Evolutionary conservation across 75 land plant genomes (phyloP), one percentile per base, ranked within the genome.

Genomic region (Cryptomeria japonica): DNA sequence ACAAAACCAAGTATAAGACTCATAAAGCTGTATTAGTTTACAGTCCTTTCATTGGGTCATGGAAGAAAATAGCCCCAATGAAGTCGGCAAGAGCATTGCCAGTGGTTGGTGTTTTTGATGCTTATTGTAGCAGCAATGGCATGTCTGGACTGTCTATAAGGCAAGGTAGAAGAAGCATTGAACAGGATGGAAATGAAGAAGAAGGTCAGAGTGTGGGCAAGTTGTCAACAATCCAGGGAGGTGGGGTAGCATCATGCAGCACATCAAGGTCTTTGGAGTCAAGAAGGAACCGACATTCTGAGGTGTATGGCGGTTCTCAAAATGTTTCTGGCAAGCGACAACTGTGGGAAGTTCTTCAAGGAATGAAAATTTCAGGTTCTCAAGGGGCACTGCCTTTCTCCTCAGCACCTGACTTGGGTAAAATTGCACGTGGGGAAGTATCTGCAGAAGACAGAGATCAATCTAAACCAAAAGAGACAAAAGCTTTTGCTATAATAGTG

Each of bases 291-390:
- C 94, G 91, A 18, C 87, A 87, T 15, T 94, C 94, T 28, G 95
- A 94, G 88, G 95, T 95, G 28, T 94, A 94, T 90, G 90, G 93
- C 86, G 94, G 94, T 90, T 95, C 92, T 75, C 94, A 94, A 61
- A 90, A 92, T 61, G 90, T 92, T 37, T 94, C 95, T 46, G 41
- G 92, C 15, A 95, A 95, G 51, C 93, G 91, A 44, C 92, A 91
- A 85, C 55, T 80, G 37, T 86, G 89, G 56, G 88, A 92, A 84
- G 82, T 88, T 47, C 44, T 86, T 12, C 86, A 86, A 85, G 92
- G 88, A 78, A 88, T 77, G 87, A n/a, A 42, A 82, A 82, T 44
- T 22, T n/a, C 84, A 28, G 84, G 46, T 44, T 80, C 46, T 11
- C 47, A 44, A 28, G 31, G n/a, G 84, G 28, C 32, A 10, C 44